phyloP scores from a whole-genome alignment of 345 rosid species.

The Camelina laxa region DNA sequence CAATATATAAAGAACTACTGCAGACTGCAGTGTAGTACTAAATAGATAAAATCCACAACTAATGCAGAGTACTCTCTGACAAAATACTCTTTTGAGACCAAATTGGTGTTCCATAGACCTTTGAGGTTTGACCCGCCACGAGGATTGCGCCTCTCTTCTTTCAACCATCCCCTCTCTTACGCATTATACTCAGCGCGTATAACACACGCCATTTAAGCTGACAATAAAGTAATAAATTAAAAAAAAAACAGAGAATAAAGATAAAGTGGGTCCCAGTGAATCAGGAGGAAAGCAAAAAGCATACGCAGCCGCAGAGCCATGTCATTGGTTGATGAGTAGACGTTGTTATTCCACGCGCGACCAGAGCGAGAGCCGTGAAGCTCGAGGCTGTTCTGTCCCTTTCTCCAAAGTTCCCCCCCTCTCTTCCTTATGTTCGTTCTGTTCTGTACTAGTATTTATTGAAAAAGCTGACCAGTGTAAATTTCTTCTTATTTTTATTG shows the following conservation, averaged over 20 bases:
- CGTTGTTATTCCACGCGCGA: neutral
- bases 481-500: no score
- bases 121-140: slow-evolving; percentile 2
- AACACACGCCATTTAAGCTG: neutral
- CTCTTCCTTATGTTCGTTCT: neutral
- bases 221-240: no score
- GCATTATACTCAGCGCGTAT: neutral
- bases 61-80: neutral
- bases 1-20: neutral
- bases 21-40: no score
- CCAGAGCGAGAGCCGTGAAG: neutral
- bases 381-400: slow-evolving; percentile 5
- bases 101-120: neutral
- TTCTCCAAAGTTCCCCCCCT: neutral
- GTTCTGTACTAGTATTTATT: no score
- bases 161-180: neutral
- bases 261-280: neutral
- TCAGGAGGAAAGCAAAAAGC: neutral
- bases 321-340: neutral
- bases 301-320: neutral
- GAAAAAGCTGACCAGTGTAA: no score
- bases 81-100: neutral
- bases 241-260: neutral
- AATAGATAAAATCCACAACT: neutral
- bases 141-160: neutral